Base-by-base conservation (phyloP, 495 filamentous ascomycete genomes). In the Neurospora africana region DNA sequence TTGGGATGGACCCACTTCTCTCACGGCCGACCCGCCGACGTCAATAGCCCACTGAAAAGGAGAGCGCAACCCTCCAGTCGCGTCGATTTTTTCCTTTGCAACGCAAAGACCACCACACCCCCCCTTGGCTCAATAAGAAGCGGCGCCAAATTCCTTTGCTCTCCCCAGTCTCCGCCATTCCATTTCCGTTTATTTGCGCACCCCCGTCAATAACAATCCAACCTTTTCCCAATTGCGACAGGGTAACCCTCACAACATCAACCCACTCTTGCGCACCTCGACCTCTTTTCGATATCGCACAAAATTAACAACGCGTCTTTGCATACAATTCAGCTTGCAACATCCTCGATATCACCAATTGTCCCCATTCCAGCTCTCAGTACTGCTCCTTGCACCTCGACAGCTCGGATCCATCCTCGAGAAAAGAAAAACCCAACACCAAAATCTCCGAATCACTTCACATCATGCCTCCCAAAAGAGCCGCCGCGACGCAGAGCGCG, bases 401-500 rank as follows among this genome's bases (percentile, higher is more conserved):
- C 23, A 61, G 47, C 47, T 65, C 27, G 53, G 53, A 33, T 9
- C 27, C 15, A 9, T 35, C 6, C 13, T 30, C 53, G 15, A n/a
- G n/a, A n/a, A n/a, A 58, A 65, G 4, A 53, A 58, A 17, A 33
- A 33, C 27, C 53, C 53, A 65, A 65, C 53, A 65, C 13, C 35
- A 70, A 70, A 72, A 41, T 68, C 36, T 69, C 23, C 69, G 61
- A 75, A 73, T 70, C 68, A 44, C 73, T 30, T 70, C 68, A 72
- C 75, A 72, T 73, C 68, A 79, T 79, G 78, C 77, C 78, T 74
- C 78, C 78, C 69, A 78, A 76, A 41, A 75, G 72, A 72, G 72
- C 72, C 65, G 68, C 76, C 47, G 72, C 76, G 43, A 68, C 70
- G 33, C 43, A 74, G 40, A 61, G 71, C 40, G 68, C 71, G 7